Percentiles rank a stretch among this genome's conserved stretches.
phyloP scores from a whole-genome alignment of 2,329 filamentous ascomycete species.

The Nakataea oryzae region DNA sequence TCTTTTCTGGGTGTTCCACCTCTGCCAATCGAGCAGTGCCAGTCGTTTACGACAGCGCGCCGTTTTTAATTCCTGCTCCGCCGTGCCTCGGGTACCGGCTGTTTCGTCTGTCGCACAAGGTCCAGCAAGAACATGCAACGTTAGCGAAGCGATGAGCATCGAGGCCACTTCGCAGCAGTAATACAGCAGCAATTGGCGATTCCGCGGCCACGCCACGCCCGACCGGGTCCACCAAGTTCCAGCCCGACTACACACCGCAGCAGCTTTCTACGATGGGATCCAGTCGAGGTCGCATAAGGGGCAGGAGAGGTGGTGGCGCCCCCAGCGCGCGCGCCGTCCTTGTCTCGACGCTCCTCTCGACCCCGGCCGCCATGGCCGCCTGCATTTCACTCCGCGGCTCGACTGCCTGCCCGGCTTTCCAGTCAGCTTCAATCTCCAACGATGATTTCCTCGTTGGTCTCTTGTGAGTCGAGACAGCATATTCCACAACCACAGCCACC shows the following conservation, averaged over 20 bases:
- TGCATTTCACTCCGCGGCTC: slow-evolving; percentile 64
- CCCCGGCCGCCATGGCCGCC: slow-evolving; percentile 22
- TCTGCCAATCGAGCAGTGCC: neutral
- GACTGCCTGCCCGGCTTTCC: slow-evolving; percentile 61
- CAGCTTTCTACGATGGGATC: neutral
- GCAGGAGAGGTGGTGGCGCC: slow-evolving; percentile 7
- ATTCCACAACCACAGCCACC: neutral
- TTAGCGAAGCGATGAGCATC: neutral
- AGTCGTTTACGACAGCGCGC: neutral
- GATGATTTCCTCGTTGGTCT: slow-evolving; percentile 42
- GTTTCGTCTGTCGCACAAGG: neutral
- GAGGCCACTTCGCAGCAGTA: neutral
- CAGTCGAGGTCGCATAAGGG: slow-evolving; percentile 4
- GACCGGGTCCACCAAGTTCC: neutral
- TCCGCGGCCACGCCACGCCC: neutral
- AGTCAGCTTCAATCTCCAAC: slow-evolving; percentile 58
- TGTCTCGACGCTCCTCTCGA: slow-evolving; percentile 18
- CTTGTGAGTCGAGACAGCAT: slow-evolving; percentile 46
- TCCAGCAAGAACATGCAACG: neutral
- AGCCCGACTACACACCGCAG: neutral
- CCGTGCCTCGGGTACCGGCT: neutral
- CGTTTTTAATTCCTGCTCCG: neutral
- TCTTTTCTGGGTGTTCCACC: neutral
- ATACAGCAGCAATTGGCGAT: neutral
- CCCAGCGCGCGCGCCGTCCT: slow-evolving; percentile 9